Evolutionary conservation across 2,329 filamentous ascomycete species (phyloP).

Genomic region (Pseudogymnoascus sp.): DNA sequence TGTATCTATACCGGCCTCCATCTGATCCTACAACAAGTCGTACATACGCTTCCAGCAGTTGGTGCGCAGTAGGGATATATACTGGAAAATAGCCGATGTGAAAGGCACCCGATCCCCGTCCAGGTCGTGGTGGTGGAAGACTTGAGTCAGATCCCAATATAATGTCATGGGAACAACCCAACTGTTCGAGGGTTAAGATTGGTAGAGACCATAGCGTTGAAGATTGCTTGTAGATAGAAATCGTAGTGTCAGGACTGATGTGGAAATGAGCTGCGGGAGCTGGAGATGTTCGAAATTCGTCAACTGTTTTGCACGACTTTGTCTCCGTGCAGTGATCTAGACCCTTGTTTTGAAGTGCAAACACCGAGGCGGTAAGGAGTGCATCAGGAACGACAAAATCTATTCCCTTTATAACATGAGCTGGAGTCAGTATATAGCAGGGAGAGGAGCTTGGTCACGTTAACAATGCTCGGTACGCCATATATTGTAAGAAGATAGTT

Average conservation of each 20-base stretch:
- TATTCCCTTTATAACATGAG: neutral
- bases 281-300: neutral
- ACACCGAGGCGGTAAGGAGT: neutral
- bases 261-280: neutral
- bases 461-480: neutral
- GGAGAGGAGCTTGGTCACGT: neutral
- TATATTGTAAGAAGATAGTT: constrained; percentile 4
- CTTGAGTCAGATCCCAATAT: neutral
- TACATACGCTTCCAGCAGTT: neutral
- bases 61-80: neutral
- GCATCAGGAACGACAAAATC: neutral
- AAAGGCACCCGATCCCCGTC: neutral
- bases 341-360: neutral
- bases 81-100: neutral
- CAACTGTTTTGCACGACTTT: neutral
- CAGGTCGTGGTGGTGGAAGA: neutral
- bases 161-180: neutral
- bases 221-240: neutral
- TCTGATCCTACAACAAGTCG: neutral
- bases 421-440: neutral
- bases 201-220: neutral
- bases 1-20: neutral
- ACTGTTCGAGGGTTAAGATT: neutral
- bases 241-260: neutral
- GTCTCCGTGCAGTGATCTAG: neutral